These are phyloP conservation scores for Naumovozyma castellii DNA, from an alignment of 805 yeast species.

Conservation along the genomic window DNA sequence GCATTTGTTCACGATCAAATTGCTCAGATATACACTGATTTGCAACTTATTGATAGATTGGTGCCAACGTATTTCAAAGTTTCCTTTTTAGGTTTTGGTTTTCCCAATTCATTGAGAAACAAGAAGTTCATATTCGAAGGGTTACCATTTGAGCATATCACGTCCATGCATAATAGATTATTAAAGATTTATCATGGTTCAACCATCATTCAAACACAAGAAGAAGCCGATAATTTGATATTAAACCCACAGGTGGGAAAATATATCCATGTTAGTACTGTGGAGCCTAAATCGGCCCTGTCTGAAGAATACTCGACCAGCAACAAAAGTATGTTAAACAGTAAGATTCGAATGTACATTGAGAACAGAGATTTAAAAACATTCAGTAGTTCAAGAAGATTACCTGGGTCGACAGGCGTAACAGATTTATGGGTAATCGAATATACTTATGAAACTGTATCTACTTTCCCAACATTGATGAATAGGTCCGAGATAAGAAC, in stretches of 20 bases:
- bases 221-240: slow-evolving; percentile 43
- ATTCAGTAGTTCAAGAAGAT: slow-evolving; percentile 58
- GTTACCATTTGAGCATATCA: slow-evolving; percentile 75
- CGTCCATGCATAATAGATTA: slow-evolving; percentile 70
- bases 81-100: slow-evolving; percentile 73
- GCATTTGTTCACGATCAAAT: slow-evolving; percentile 61
- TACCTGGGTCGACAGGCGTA: slow-evolving; percentile 65
- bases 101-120: slow-evolving; percentile 68
- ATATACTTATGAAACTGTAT: slow-evolving; percentile 61
- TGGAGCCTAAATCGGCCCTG: slow-evolving; percentile 42
- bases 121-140: slow-evolving; percentile 79
- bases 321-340: slow-evolving; percentile 31
- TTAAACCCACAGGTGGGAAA: slow-evolving; percentile 57
- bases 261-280: slow-evolving; percentile 60
- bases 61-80: slow-evolving; percentile 74
- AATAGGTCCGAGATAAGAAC: slow-evolving; percentile 64
- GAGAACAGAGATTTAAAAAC: slow-evolving; percentile 63
- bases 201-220: slow-evolving; percentile 48
- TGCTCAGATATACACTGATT: slow-evolving; percentile 54
- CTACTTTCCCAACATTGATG: slow-evolving; percentile 82
- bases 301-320: slow-evolving; percentile 37
- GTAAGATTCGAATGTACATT: slow-evolving; percentile 64
- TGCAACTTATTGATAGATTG: slow-evolving; percentile 61
- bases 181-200: slow-evolving; percentile 76
- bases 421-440: slow-evolving; percentile 85